Evolutionary conservation across 352 stramenopile species (phyloP).

Genomic region (Hyphochytrium catenoides): DNA sequence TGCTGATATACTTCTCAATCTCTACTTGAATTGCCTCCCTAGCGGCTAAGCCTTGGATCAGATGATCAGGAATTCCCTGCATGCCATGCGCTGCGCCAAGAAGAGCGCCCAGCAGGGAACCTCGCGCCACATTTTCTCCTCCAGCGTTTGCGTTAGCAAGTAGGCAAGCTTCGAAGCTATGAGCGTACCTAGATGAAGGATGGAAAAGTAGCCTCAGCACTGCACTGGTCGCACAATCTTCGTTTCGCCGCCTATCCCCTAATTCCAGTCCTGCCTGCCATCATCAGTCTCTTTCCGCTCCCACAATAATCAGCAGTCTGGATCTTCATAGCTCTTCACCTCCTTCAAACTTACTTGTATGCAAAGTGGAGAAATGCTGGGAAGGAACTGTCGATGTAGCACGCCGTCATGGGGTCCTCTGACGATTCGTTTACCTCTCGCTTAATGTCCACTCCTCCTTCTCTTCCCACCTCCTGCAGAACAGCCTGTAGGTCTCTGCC

Average conservation of each 20-base stretch:
- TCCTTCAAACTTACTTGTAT: conserved; percentile 38
- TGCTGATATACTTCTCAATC: no score
- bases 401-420: conserved; percentile 26
- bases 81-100: conserved; percentile 19
- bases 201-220: no score
- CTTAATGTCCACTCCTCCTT: conserved; percentile 2
- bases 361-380: conserved; percentile 26
- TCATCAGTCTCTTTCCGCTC: no score
- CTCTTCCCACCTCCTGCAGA: neutral
- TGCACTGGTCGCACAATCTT: no score
- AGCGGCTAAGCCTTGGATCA: no score
- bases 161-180: conserved; percentile 16
- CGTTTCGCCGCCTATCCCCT: no score
- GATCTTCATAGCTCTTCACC: no score
- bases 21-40: no score
- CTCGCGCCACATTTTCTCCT: conserved; percentile 47
- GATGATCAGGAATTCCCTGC: conserved; percentile 12
- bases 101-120: conserved; percentile 25
- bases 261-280: conserved; percentile 2
- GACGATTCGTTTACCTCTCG: neutral
- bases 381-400: conserved; percentile 28
- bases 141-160: conserved; percentile 40
- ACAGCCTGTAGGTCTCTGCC: conserved; percentile 5
- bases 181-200: conserved; percentile 26
- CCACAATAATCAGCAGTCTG: no score